Conservation (phyloP, 768 basidiomycete species). For the Mycena filopes region DNA sequence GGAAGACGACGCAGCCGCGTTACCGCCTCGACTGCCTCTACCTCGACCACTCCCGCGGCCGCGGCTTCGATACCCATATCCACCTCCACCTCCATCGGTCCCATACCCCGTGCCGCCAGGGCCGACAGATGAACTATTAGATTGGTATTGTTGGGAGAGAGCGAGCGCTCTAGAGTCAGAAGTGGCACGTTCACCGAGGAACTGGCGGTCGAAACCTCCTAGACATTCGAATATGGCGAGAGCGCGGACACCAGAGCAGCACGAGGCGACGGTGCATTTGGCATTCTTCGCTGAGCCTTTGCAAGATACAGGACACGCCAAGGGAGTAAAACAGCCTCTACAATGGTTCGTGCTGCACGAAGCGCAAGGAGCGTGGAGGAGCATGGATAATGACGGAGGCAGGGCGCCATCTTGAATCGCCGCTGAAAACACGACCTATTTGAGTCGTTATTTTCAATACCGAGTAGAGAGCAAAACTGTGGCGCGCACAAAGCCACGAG, state of each 20-base stretch:
- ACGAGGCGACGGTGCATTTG: conserved; percentile 49
- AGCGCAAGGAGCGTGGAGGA: conserved; percentile 57
- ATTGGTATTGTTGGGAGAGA: conserved; percentile 39
- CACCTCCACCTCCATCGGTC: conserved; percentile 31
- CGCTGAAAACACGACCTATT: conserved; percentile 43
- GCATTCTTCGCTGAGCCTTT: conserved; percentile 48
- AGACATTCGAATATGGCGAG: conserved; percentile 63
- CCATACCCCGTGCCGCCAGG: conserved; percentile 66
- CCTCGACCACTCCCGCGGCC: conserved; percentile 12
- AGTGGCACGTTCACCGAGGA: conserved; percentile 51
- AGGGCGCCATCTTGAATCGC: conserved; percentile 30
- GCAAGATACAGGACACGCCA: conserved; percentile 52
- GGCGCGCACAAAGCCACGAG: conserved; percentile 56
- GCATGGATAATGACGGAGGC: conserved; percentile 42
- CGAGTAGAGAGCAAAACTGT: conserved; percentile 4
- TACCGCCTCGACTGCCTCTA: background rate
- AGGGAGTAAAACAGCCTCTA: conserved; percentile 57
- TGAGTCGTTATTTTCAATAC: background rate
- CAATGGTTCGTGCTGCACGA: conserved; percentile 58
- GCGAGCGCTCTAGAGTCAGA: conserved; percentile 52
- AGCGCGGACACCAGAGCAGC: conserved; percentile 59
- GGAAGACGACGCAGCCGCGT: background rate
- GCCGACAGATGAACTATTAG: conserved; percentile 48
- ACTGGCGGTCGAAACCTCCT: conserved; percentile 60
- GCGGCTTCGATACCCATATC: background rate